A percentile compares a stretch with the other conserved stretches of the same genome.
These are phyloP conservation scores for Fusarium gaditjirri DNA, from an alignment of 2,329 filamentous ascomycete genomes.

Conservation along the genomic window DNA sequence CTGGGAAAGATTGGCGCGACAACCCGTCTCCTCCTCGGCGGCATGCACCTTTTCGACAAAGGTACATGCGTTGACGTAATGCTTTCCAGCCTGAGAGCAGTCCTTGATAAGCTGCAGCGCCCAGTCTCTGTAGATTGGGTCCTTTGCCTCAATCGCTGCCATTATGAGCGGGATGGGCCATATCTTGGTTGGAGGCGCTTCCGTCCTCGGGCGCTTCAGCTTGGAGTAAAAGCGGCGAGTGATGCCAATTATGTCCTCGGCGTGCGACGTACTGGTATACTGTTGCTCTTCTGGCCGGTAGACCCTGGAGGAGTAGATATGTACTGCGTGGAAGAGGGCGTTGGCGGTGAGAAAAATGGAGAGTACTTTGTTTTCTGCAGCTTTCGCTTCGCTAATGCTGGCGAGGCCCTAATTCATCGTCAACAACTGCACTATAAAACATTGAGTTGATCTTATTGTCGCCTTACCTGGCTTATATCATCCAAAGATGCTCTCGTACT, in stretches of 20 bases:
- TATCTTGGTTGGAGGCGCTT: not conserved
- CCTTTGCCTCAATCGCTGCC: not conserved
- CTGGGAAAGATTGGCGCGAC: not conserved
- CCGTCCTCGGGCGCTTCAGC: fast-evolving
- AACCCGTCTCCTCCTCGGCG: not conserved
- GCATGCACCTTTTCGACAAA: not conserved
- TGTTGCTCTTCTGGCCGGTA: fast-evolving
- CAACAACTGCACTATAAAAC: fast-evolving
- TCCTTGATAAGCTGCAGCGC: not conserved
- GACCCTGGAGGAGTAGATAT: not conserved
- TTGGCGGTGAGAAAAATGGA: not conserved
- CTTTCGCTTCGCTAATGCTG: not conserved
- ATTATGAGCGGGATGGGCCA: not conserved
- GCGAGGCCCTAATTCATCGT: fast-evolving
- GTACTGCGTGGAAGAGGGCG: not conserved
- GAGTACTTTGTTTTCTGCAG: not conserved
- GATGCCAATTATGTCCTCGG: not conserved
- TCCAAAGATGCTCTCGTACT: not conserved
- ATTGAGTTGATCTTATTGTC: fast-evolving
- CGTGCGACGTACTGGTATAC: fast-evolving
- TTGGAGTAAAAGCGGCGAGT: not conserved
- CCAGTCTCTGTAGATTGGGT: not conserved
- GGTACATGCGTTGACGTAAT: fast-evolving
- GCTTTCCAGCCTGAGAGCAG: fast-evolving
- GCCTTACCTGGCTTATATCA: fast-evolving